Evolutionary conservation across 371 early-diverging fungal genomes (phyloP), one percentile per base, ranked within the genome.

Genomic region (Zychaea mexicana): DNA sequence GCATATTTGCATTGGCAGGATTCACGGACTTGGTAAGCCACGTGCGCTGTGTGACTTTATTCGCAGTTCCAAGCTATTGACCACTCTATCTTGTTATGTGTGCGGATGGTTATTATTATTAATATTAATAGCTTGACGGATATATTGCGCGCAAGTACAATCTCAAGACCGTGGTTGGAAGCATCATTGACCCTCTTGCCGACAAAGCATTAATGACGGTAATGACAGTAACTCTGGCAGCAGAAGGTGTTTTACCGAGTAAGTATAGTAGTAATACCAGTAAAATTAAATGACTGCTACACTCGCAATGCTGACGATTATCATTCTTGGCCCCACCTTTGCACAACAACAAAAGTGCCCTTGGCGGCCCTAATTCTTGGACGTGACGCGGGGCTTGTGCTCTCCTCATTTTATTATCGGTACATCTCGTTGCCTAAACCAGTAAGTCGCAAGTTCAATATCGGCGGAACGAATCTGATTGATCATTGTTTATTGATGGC

Each of bases 161-260:
- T 52, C 88, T 92, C 89, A 87, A 87, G 68, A 93, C 94, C 12
- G 78, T 91, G 32, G 78, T 96, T 19, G 98, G 98, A 5, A 92
- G 94, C 0, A 92, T 96, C 22, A 85, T 98, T 47, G 98, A 98
- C 68, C 98, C 98, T 3, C 87, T 92, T n/a, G 98, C 98, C 4
- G 98, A 98, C 78, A 98, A 98, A 74, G 85, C 90, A 2, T 73
- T 98, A 24, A 96, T 98, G 96, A 95, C 96, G 0, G 88, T 91
- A 12, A 71, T 97, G 74, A 92, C 94, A 10, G 81, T 96, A 3
- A 89, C 96, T 27, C 71, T 97, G 58, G 85, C 89, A 4, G 84
- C 84, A 69, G 84, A 88, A 30, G 86, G 87, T 13, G 74, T 94
- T 54, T 66, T 98, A 55, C 96, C 98, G 32, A 65, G 94, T 92